These are phyloP conservation scores for Strobilomyces dryophilus DNA, from an alignment of 768 basidiomycete species.

Conservation along the genomic window DNA sequence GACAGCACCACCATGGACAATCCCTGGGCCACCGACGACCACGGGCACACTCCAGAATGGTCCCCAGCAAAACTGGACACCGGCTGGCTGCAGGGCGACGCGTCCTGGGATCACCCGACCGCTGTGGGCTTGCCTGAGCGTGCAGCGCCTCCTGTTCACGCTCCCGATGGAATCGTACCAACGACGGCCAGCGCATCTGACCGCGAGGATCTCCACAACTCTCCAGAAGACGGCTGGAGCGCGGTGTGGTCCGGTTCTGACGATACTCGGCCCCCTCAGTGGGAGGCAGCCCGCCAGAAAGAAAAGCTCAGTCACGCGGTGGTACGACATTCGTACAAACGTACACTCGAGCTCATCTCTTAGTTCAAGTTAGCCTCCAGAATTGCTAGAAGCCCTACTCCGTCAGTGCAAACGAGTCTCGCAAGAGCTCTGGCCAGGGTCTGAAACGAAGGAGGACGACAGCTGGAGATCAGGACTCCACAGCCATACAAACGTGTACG, in stretches of 20 bases:
- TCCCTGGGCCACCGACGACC: conserved; percentile 58
- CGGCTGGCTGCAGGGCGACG: conserved; percentile 35
- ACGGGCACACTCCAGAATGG: background rate
- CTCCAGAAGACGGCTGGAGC: conserved; percentile 34
- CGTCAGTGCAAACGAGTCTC: conserved; percentile 49
- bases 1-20: conserved; percentile 52
- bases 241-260: conserved; percentile 37
- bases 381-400: conserved; percentile 56
- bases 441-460: conserved; percentile 24
- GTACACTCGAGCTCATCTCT: conserved; percentile 16
- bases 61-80: conserved; percentile 26
- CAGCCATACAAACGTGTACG: conserved; percentile 61
- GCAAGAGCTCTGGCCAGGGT: conserved; percentile 48
- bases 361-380: conserved; percentile 54
- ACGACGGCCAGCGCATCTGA: conserved; percentile 5
- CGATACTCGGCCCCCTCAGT: conserved; percentile 37
- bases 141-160: background rate
- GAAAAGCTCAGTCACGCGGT: conserved; percentile 58
- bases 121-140: background rate
- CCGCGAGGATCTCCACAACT: background rate
- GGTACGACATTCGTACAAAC: conserved; percentile 40
- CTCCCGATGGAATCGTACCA: conserved; percentile 33
- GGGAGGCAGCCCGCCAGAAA: conserved; percentile 62
- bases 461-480: conserved; percentile 42
- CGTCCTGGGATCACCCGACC: background rate